Base-by-base conservation (phyloP, 768 basidiomycete species). In the Dioszegia aurantiaca region DNA sequence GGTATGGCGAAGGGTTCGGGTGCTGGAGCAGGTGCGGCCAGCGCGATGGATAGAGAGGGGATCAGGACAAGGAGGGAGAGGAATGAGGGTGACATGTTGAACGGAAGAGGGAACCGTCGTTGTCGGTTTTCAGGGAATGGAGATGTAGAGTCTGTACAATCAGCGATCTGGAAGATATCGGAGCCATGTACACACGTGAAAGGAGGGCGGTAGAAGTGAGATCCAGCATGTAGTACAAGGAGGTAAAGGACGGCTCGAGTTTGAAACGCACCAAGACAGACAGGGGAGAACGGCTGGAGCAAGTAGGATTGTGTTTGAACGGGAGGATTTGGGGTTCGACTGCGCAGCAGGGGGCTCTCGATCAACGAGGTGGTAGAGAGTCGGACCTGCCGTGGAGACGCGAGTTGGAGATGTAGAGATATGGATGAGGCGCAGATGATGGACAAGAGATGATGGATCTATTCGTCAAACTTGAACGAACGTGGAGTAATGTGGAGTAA, bases 41-140 rank as follows among this genome's bases (percentile, higher is more conserved):
- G 14, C 21, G 57, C 33, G 23, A 41, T 23, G 14, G 61, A 54
- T 11, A 37, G 48, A 40, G 58, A 43, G 31, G 59, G 46, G 17
- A 61, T 55, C 16, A 62, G 53, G n/a, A 65, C 59, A 21, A 60
- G 37, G 49, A 64, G 43, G 12, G 53, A 14, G 17, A 62, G 57
- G 56, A 69, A 62, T 1, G 57, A 44, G 16, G 60, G 47, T 33
- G 58, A 26, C 31, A 60, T 45, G 59, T 58, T 39, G 51, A 55
- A 37, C 8, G 24, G 42, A 46, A 10, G 11, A 19, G 37, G 49
- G 19, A 14, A 55, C 41, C 54, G 30, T 55, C 41, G 61, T 46
- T 27, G 41, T 26, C 30, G 61, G 31, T 44, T 27, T 55, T 63
- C 3, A 52, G 26, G 11, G 21, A 28, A 8, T 4, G 12, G 19